Base-by-base conservation (phyloP, 1,284 basidiomycete species). In the Ustilago nuda region DNA sequence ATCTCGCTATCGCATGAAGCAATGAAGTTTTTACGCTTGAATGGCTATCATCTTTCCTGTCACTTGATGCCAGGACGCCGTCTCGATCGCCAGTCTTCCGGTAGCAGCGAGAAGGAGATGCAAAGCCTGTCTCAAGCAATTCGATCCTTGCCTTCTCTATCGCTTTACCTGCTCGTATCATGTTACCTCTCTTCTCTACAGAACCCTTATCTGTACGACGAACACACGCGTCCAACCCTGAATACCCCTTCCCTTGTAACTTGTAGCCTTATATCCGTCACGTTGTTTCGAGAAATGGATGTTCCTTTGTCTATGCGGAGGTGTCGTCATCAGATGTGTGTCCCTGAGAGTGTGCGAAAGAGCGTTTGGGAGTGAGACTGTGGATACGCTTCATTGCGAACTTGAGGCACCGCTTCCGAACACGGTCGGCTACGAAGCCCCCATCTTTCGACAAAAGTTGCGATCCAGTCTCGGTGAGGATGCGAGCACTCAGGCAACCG, bases 81-180 rank as follows among this genome's bases (percentile, higher is more conserved):
- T 27, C 61, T 71, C 37, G 68, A 72, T 35, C 64, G 61, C 23
- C 63, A 66, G 56, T 59, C 64, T 1, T 72, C 64, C 13, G 54
- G 58, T 54, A 61, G 60, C 70, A 64, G 56, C 70, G 70, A 67
- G 39, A 72, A 72, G 61, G 64, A 72, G 65, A 53, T 61, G 12
- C 64, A 53, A 63, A 9, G 30, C 13, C 3, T 33, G 3, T 8
- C 41, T 8, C 5, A 13, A 11, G 3, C 11, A n/a, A 11, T 41
- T n/a, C 8, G 13, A 7, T 19, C 43, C n/a, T 57, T 23, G 8
- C 13, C 19, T 15, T 13, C 23, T 41, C 11, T 19, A 37, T 54
- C 35, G 15, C 52, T 27, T 13, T 27, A 48, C 45, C 17, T 27
- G 23, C 23, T 27, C 23, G 23, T 27, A 27, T 27, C 23, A 27